Evolutionary conservation across 192 early-diverging fungal genomes (phyloP).

Genomic region (Coemansia sp.): DNA sequence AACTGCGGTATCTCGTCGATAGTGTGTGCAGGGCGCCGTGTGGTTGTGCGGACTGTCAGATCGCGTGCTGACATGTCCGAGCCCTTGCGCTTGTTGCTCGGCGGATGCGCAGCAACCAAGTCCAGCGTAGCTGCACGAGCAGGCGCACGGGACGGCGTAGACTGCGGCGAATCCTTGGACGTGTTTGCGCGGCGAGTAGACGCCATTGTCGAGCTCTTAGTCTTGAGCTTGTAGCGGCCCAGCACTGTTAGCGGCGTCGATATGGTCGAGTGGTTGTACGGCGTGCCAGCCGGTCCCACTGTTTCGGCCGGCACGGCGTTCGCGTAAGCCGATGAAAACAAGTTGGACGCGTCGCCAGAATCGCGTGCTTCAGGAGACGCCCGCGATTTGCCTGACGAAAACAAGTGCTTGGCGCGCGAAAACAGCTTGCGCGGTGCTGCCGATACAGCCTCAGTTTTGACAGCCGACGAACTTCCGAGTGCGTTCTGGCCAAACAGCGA

Average conservation of each 20-base stretch:
- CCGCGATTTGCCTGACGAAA: conserved; percentile 38
- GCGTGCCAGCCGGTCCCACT: conserved; percentile 35
- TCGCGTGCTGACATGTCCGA: conserved; percentile 18
- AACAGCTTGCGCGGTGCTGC: conserved; percentile 51
- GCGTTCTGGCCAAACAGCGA: conserved; percentile 54
- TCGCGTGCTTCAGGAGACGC: conserved; percentile 16
- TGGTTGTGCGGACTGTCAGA: neutral
- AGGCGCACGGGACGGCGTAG: neutral
- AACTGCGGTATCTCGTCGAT: conserved; percentile 44
- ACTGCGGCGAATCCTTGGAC: conserved; percentile 9
- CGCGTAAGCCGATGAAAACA: conserved; percentile 47
- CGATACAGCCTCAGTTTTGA: conserved; percentile 40
- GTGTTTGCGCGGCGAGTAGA: conserved; percentile 35
- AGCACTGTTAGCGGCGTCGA: conserved; percentile 48
- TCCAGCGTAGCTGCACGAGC: neutral
- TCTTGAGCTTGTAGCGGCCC: conserved; percentile 53
- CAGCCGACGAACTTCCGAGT: conserved; percentile 43
- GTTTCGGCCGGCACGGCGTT: conserved; percentile 37
- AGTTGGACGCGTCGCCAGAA: conserved; percentile 13
- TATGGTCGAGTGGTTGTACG: conserved; percentile 44
- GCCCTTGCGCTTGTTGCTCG: conserved; percentile 21
- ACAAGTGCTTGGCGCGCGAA: conserved; percentile 51
- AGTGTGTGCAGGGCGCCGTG: conserved; percentile 24
- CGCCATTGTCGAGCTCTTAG: conserved; percentile 37
- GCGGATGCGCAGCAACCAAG: neutral